These are phyloP conservation scores for Dianthus caryophyllus DNA, from an alignment of 148 eudicot genomes.

Conservation along the genomic window DNA sequence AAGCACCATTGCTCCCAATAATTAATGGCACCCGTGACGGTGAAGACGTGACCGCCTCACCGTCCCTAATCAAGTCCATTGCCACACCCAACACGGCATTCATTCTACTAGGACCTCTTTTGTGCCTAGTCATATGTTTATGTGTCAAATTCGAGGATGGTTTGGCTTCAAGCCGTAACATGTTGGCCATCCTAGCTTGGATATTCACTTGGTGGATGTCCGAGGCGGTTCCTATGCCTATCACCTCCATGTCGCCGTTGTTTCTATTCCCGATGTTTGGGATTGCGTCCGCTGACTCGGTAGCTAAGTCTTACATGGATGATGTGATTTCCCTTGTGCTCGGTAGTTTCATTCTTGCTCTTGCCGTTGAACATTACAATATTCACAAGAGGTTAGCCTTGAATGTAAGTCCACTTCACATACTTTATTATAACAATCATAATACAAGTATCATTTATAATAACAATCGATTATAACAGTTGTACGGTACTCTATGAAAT, in stretches of 20 bases:
- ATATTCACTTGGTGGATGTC: slow-evolving; percentile 89
- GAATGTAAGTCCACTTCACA: slow-evolving; percentile 52
- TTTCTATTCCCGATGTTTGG: slow-evolving; percentile 88
- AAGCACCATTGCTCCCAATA: slow-evolving; percentile 51
- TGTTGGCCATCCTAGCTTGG: slow-evolving; percentile 73
- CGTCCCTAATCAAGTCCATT: slow-evolving; percentile 36
- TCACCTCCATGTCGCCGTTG: slow-evolving; percentile 88
- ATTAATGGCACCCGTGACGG: slow-evolving; percentile 10
- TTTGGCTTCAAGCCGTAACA: slow-evolving; percentile 39
- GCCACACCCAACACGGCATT: slow-evolving; percentile 51
- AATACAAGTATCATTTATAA: too few relatives aligned
- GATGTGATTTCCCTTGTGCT: slow-evolving; percentile 84
- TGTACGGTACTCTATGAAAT: background rate
- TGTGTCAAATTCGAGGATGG: slow-evolving; percentile 42
- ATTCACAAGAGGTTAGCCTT: slow-evolving; percentile 87
- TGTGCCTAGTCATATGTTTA: slow-evolving; percentile 46
- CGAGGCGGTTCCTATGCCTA: slow-evolving; percentile 95
- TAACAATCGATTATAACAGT: too few relatives aligned
- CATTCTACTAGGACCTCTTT: slow-evolving; percentile 60
- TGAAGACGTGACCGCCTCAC: slow-evolving; percentile 30
- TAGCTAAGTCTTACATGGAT: slow-evolving; percentile 72
- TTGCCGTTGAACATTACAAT: slow-evolving; percentile 95
- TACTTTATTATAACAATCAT: background rate
- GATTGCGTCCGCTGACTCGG: slow-evolving; percentile 59
- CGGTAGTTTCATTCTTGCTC: slow-evolving; percentile 93